Evolutionary conservation across 345 rosid genomes (phyloP).

Genomic region (Schrenkiella parvula): DNA sequence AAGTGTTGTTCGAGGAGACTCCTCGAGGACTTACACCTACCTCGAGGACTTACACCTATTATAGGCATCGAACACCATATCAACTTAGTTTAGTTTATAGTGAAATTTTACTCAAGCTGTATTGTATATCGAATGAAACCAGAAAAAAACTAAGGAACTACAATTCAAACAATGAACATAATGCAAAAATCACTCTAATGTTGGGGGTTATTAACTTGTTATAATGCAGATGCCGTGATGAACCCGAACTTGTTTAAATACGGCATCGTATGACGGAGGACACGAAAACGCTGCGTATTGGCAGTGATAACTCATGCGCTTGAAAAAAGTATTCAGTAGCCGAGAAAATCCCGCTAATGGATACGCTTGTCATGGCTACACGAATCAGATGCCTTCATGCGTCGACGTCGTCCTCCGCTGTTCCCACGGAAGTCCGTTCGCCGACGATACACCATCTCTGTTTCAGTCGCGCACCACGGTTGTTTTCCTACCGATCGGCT

Average conservation of each 20-base stretch:
- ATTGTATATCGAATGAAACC: background rate
- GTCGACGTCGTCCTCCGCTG: background rate
- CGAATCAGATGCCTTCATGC: slow-evolving; percentile 17
- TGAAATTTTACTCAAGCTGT: background rate
- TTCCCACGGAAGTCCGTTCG: background rate
- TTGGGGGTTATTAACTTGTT: background rate
- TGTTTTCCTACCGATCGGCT: background rate
- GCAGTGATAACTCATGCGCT: background rate
- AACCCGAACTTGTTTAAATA: background rate
- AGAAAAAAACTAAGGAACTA: background rate
- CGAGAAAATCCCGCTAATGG: slow-evolving; percentile 21
- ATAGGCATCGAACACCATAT: background rate
- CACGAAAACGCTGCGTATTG: slow-evolving; percentile 9
- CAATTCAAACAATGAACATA: background rate
- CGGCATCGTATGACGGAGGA: background rate
- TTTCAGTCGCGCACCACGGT: background rate
- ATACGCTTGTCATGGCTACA: slow-evolving; percentile 22
- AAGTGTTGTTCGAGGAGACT: background rate
- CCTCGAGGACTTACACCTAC: background rate
- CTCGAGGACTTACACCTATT: background rate
- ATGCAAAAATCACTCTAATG: background rate
- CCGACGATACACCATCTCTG: slow-evolving; percentile 10
- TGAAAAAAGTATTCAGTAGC: background rate
- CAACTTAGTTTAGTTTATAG: background rate
- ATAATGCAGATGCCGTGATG: background rate